Percentiles rank a stretch among this genome's conserved stretches.
Conservation (phyloP, 2,329 filamentous ascomycete genomes). For the Apiospora pterosperma region DNA sequence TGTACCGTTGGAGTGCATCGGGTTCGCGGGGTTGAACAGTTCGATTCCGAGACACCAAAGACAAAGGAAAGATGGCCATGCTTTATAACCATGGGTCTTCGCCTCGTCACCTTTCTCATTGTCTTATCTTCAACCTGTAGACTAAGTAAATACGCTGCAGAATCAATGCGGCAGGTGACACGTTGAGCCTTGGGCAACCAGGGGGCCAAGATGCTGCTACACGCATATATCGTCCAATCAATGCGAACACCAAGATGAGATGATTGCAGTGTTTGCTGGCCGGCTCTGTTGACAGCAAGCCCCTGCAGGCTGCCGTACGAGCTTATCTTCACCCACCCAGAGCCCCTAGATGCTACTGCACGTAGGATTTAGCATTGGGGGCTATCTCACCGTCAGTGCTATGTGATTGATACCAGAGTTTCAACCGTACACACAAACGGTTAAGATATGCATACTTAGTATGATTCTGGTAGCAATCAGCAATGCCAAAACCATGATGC, state of each 20-base stretch:
- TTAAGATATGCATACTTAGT: background rate
- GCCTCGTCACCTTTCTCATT: background rate
- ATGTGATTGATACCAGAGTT: background rate
- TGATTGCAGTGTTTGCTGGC: background rate
- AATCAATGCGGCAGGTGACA: background rate
- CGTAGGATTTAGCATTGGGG: background rate
- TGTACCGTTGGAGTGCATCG: background rate
- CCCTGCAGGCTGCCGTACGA: background rate
- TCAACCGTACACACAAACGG: background rate
- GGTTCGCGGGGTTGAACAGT: background rate
- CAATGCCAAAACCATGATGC: background rate
- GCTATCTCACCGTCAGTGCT: background rate
- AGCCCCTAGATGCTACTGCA: background rate
- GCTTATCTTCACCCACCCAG: background rate
- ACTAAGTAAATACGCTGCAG: background rate
- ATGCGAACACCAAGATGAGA: background rate
- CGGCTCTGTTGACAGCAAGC: background rate
- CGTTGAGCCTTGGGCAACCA: background rate
- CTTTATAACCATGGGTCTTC: background rate
- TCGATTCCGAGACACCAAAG: background rate
- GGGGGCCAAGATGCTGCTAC: background rate
- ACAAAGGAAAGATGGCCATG: background rate
- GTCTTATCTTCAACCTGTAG: background rate
- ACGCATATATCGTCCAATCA: background rate
- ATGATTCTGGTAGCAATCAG: background rate